Base-by-base conservation (phyloP, 2,329 filamentous ascomycete genomes). In the Tolypocladium ophioglossoides region DNA sequence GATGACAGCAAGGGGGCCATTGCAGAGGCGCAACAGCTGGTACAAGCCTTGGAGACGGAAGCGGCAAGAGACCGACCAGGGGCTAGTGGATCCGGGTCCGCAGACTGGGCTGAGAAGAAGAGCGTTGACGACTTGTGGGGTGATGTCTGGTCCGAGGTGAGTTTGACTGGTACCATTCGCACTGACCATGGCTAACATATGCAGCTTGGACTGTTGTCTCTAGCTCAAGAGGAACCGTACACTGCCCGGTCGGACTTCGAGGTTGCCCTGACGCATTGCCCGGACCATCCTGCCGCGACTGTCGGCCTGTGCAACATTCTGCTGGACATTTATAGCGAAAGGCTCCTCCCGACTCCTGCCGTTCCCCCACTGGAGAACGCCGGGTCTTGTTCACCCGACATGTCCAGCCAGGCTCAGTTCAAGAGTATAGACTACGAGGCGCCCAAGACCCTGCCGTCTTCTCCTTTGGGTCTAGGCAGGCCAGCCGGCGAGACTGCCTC, bases 261-360 rank as follows among this genome's bases (percentile, higher is more conserved):
- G 69, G 80, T 85, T 55, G 90, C 91, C 16, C 74, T 99, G 20
- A 83, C 85, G 27, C 84, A 91, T 65, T 87, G 82, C 58, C 84
- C 87, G 1, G 84, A 97, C 64, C 92, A 99, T 61, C 78, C 88
- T 0, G 77, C 78, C 16, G 90, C 89, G 35, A 95, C 87, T 27
- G 83, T 96, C 38, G 89, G 87, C 1, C 74, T 99, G 24, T 89
- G 89, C 20, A 87, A 88, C 61, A 85, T 97, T 39, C 78, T 99
- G 8, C 78, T 97, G 50, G 91, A 96, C 64, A 84, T 95, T 22
- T 95, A 92, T 71, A 83, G 76, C 61, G 78, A 89, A 68, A 78
- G 82, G 50, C 72, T 89, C 22, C 77, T 86, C 41, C 84, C 83
- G 4, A 74, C 75, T 55, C 72, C 80, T 52, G 69, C 83, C 58